Conservation (phyloP, 2,329 filamentous ascomycete species). For the Mycosphaerella sp. region DNA sequence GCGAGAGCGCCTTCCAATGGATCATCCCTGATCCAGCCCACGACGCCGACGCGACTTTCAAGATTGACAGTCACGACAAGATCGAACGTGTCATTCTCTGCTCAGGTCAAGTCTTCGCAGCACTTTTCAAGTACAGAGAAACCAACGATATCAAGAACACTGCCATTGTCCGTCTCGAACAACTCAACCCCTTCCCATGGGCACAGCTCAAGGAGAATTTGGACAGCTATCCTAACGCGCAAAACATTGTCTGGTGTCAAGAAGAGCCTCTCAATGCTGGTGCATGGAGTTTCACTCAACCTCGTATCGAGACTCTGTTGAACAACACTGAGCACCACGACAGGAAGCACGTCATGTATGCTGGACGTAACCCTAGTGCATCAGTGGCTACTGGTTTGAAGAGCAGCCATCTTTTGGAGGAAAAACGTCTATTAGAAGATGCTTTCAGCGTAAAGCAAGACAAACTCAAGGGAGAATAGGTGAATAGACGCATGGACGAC, state of each 20-base stretch:
- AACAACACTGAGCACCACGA: slow-evolving; percentile 91
- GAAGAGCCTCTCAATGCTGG: slow-evolving; percentile 97
- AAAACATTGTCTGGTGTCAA: slow-evolving; percentile 95
- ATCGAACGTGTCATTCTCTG: slow-evolving; percentile 94
- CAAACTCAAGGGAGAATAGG: slow-evolving; percentile 59
- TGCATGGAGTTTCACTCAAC: slow-evolving; percentile 95
- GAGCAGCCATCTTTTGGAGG: slow-evolving; percentile 81
- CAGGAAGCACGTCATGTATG: slow-evolving; percentile 94
- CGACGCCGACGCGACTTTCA: slow-evolving; percentile 51
- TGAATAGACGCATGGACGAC: background rate
- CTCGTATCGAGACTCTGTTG: slow-evolving; percentile 90
- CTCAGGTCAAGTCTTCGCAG: slow-evolving; percentile 87
- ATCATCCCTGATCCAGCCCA: slow-evolving; percentile 90
- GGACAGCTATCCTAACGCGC: slow-evolving; percentile 92
- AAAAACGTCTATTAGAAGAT: slow-evolving; percentile 69
- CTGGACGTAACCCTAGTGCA: slow-evolving; percentile 86
- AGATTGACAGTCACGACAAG: slow-evolving; percentile 71
- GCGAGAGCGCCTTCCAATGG: slow-evolving; percentile 91
- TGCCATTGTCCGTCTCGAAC: slow-evolving; percentile 91
- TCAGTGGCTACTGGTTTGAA: slow-evolving; percentile 93
- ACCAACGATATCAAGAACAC: slow-evolving; percentile 82
- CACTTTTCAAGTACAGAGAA: slow-evolving; percentile 84
- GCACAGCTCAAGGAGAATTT: slow-evolving; percentile 93
- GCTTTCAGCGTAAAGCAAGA: slow-evolving; percentile 60
- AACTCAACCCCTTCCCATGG: slow-evolving; percentile 99